Evolutionary conservation across 1,284 basidiomycete genomes (phyloP).

Genomic region (Sutorius eximius): DNA sequence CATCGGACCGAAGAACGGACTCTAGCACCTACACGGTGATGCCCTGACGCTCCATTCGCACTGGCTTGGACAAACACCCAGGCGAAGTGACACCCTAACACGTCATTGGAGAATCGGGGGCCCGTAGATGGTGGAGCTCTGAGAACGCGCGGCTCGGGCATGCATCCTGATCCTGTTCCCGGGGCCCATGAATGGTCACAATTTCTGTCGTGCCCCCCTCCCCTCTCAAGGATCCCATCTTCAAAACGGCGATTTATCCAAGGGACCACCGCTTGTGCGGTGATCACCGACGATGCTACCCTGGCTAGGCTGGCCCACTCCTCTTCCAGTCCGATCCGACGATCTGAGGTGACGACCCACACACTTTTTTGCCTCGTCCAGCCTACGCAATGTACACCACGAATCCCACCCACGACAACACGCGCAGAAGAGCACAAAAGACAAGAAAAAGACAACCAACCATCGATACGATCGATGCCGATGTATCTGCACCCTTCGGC

Average conservation of each 20-base stretch:
- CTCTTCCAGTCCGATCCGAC: background rate
- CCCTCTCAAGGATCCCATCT: background rate
- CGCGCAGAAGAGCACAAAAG: background rate
- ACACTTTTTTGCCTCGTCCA: background rate
- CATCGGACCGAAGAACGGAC: background rate
- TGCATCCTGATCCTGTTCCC: conserved; percentile 2
- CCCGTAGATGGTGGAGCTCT: background rate
- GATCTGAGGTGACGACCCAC: background rate
- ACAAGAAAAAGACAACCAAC: background rate
- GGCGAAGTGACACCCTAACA: background rate
- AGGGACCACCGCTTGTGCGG: background rate
- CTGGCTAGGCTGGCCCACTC: background rate
- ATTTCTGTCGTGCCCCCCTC: background rate
- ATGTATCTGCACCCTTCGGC: background rate
- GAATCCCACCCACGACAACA: background rate
- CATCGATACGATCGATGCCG: background rate
- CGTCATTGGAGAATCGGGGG: background rate
- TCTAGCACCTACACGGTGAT: background rate
- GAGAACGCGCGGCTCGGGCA: conserved; percentile 5
- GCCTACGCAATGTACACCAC: background rate
- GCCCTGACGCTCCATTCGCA: background rate
- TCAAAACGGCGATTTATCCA: conserved; percentile 11
- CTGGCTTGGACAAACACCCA: background rate
- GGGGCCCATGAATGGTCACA: background rate
- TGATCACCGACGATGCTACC: background rate